phyloP scores from a whole-genome alignment of 805 yeast genomes.

The Metschnikowia borealis region DNA sequence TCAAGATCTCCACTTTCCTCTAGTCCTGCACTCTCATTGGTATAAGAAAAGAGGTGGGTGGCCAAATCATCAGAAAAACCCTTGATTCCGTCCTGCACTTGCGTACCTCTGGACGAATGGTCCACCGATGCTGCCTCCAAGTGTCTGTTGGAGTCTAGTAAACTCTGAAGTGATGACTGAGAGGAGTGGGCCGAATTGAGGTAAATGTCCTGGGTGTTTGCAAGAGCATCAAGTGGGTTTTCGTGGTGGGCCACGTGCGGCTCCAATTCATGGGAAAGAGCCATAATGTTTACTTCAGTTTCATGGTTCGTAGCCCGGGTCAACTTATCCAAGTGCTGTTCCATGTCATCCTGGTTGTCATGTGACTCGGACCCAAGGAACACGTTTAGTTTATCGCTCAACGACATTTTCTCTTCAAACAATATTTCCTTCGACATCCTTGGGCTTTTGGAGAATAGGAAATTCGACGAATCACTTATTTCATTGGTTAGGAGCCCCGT shows the following conservation, averaged over 20 bases:
- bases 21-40: constrained; percentile 1
- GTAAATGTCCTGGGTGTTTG: constrained; percentile 22
- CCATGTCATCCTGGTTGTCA: constrained; percentile 26
- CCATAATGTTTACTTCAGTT: constrained; percentile 33
- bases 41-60: constrained; percentile 18
- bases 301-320: constrained; percentile 23
- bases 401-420: constrained; percentile 21
- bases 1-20: background rate
- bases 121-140: constrained; percentile 11
- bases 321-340: constrained; percentile 33
- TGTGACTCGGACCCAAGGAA: constrained; percentile 26
- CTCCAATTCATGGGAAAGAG: constrained; percentile 28
- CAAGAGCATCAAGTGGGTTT: constrained; percentile 32
- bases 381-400: constrained; percentile 45
- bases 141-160: constrained; percentile 18
- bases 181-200: constrained; percentile 29
- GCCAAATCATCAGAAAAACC: constrained; percentile 40
- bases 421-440: too few species aligned
- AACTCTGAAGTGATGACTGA: constrained; percentile 31
- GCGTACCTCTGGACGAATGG: constrained; percentile 23
- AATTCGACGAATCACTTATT: background rate
- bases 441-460: background rate
- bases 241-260: constrained; percentile 17
- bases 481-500: constrained; percentile 13
- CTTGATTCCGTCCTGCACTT: constrained; percentile 40